Percentiles rank a stretch among this genome's conserved stretches.
Conservation (phyloP, 805 yeast genomes). For the Yamadazyma takamatsuzukensis region DNA sequence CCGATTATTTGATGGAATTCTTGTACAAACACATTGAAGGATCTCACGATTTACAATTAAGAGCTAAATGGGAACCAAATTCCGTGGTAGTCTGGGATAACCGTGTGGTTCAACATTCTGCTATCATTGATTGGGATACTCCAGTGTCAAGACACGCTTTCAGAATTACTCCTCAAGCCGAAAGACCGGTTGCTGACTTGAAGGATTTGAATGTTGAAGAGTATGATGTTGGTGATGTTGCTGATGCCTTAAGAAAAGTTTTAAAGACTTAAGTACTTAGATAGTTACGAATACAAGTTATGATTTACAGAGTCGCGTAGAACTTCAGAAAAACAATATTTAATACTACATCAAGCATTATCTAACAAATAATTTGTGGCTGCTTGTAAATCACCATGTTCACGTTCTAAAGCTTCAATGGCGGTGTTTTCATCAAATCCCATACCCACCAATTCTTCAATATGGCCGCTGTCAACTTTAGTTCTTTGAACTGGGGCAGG, state of each 20-base stretch:
- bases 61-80: conserved; percentile 68
- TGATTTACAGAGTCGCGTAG: too few relatives aligned
- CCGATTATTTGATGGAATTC: conserved; percentile 55
- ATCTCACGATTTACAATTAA: conserved; percentile 59
- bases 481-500: conserved; percentile 1
- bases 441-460: conserved; percentile 83
- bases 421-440: conserved; percentile 75
- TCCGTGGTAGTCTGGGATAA: conserved; percentile 80
- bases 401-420: conserved; percentile 59
- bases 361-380: conserved; percentile 88
- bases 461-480: conserved; percentile 36
- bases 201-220: conserved; percentile 37
- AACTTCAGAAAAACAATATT: background rate
- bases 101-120: conserved; percentile 66
- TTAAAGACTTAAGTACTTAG: conserved; percentile 4
- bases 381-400: conserved; percentile 72
- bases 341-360: conserved; percentile 41
- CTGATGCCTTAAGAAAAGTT: conserved; percentile 20
- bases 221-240: conserved; percentile 28
- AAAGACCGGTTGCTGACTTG: conserved; percentile 55
- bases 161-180: conserved; percentile 69
- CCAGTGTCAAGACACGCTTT: conserved; percentile 69
- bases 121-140: conserved; percentile 67
- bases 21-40: conserved; percentile 51
- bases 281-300: too few relatives aligned